Base-by-base conservation (phyloP, 257 asterid species). In the Prunella vulgaris region DNA sequence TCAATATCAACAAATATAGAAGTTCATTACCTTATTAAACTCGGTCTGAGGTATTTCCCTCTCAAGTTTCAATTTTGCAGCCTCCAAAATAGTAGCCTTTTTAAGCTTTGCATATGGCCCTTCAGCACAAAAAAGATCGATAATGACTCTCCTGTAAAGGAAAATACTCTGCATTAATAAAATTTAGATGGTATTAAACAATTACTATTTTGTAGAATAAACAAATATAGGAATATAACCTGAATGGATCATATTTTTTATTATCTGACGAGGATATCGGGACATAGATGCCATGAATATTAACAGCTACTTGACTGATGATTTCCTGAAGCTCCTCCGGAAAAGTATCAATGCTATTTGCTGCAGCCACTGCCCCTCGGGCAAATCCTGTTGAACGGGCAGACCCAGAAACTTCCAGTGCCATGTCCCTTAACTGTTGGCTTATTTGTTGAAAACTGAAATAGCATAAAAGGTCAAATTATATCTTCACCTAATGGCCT, bases 221-320 rank as follows among this genome's bases (percentile, higher is more conserved):
- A n/a, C 28, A 25, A 20, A 48, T 44, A 71, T 40, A 59, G 51
- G 73, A 42, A 71, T 65, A 35, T 63, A 25, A 25, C 28, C 28
- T 25, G 28, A 25, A 25, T 52, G 70, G 49, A 67, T 91, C 97
- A 78, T 72, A 80, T 62, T 84, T 80, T n/a, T 90, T 90, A 80
- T 82, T 53, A 67, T 85, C 96, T 40, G 85, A 86, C 0, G 96
- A 94, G 51, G 95, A 89, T 81, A 82, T 94, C 46, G 84, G 85
- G 60, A 94, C 90, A 52, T 83, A 87, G 74, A 87, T 86, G 48
- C 90, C 99, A 76, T 94, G 97, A 70, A 94, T 79, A 69, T 88
- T 80, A 21, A 82, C 77, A 56, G 96, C 96, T 71, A 91, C 83
- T 80, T 85, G 78, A 69, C 49, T 68, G 71, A 89, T 70, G 48